Percentiles rank a stretch among this genome's conserved stretches.
These are phyloP conservation scores for Pythium guiyangense DNA, from an alignment of 352 stramenopile species.

Conservation along the genomic window DNA sequence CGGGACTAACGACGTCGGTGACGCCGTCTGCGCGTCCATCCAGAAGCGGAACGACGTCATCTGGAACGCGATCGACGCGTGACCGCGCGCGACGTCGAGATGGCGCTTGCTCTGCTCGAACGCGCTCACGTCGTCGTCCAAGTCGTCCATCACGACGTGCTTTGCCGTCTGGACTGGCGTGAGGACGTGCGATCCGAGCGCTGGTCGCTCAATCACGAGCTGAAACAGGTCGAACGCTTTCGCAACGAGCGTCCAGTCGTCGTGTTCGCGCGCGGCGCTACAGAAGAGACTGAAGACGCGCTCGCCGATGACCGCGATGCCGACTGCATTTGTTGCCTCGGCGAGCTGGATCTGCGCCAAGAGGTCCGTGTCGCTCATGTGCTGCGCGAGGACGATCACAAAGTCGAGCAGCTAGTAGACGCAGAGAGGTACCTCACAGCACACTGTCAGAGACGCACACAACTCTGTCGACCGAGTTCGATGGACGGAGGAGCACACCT, in stretches of 20 bases:
- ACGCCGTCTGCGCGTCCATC: not conserved
- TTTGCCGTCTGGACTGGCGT: not conserved
- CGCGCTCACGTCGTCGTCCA: too few relatives aligned
- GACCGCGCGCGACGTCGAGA: too few relatives aligned
- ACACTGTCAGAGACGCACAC: too few relatives aligned
- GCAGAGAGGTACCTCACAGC: not conserved
- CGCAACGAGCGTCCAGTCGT: not conserved
- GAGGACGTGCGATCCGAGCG: not conserved
- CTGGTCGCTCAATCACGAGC: not conserved
- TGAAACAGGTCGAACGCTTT: constrained; percentile 3
- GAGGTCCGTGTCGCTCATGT: not conserved
- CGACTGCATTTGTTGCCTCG: not conserved
- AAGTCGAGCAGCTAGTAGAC: constrained; percentile 6
- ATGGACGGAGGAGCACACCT: not conserved
- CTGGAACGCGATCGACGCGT: too few relatives aligned
- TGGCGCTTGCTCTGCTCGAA: too few relatives aligned
- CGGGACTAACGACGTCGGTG: not conserved
- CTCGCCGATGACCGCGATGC: not conserved
- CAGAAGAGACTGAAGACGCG: not conserved
- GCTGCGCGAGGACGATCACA: not conserved
- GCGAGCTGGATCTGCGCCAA: not conserved
- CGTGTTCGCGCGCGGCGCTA: not conserved
- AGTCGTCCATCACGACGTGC: not conserved
- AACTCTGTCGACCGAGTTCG: too few relatives aligned
- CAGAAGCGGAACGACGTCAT: not conserved